Evolutionary conservation across 345 rosid species (phyloP).

Genomic region (Crucihimalaya himalaica): DNA sequence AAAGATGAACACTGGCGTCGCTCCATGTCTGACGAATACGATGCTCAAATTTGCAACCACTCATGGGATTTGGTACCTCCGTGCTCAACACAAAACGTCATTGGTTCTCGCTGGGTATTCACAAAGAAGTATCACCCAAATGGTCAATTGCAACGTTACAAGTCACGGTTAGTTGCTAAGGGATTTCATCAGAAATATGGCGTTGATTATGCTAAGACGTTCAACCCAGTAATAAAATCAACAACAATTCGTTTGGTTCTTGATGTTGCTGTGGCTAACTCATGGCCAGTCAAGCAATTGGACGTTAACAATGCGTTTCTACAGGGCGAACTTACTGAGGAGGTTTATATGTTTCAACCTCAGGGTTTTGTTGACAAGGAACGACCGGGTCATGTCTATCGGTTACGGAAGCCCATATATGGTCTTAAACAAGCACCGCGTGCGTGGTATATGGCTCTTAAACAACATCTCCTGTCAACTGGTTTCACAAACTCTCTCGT

Average conservation of each 20-base stretch:
- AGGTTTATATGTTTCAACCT: neutral
- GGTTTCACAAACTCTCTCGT: no score
- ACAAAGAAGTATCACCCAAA: neutral
- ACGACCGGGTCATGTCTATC: neutral
- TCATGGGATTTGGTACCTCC: neutral
- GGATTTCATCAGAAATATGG: no score
- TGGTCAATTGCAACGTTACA: neutral
- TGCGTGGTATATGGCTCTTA: neutral
- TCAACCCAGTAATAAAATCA: no score
- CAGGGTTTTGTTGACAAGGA: neutral
- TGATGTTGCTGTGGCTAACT: no score
- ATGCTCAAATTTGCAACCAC: neutral
- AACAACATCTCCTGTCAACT: no score
- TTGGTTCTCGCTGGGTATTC: neutral
- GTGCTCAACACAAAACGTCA: accelerated
- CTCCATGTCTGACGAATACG: neutral
- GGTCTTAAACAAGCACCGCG: neutral
- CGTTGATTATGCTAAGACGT: no score
- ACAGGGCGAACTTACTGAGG: neutral
- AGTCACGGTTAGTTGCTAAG: neutral
- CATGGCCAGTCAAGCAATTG: no score
- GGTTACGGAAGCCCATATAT: neutral
- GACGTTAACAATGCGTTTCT: no score
- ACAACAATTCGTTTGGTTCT: no score
- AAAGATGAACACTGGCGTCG: neutral